phyloP scores from a whole-genome alignment of 2,329 filamentous ascomycete genomes.

The Fonsecaea monophora region DNA sequence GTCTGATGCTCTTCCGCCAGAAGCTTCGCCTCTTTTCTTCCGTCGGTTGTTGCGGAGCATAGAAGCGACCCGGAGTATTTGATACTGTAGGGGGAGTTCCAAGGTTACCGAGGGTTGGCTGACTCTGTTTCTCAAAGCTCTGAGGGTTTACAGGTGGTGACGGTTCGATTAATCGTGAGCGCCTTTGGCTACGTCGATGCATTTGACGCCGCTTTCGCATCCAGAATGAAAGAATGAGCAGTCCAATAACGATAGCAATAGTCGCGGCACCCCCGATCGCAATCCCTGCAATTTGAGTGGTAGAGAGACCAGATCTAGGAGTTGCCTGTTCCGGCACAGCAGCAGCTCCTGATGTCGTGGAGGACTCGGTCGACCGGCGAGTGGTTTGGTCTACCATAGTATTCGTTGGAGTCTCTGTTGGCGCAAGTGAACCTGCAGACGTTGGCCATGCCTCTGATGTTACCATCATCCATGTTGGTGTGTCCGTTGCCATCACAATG shows the following conservation, averaged over 20 bases:
- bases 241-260: conserved; percentile 56
- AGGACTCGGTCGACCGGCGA: conserved; percentile 33
- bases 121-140: conserved; percentile 26
- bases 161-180: conserved; percentile 49
- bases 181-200: conserved; percentile 45
- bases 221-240: conserved; percentile 49
- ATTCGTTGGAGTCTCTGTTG: conserved; percentile 28
- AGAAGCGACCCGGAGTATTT: conserved; percentile 33
- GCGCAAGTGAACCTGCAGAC: conserved; percentile 27
- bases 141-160: conserved; percentile 40
- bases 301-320: conserved; percentile 41
- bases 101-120: conserved; percentile 29
- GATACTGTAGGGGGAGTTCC: conserved; percentile 12
- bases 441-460: conserved; percentile 15
- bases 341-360: conserved; percentile 26
- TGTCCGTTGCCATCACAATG: conserved; percentile 33
- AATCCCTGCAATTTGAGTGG: conserved; percentile 64
- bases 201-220: conserved; percentile 41
- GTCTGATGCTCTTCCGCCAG: conserved; percentile 41
- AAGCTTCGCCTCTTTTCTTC: conserved; percentile 41
- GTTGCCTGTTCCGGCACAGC: conserved; percentile 12
- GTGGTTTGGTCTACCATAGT: not conserved
- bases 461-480: conserved; percentile 24
- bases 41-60: conserved; percentile 25
- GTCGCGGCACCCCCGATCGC: conserved; percentile 61